Evolutionary conservation across 2,329 filamentous ascomycete genomes (phyloP), one percentile per base, ranked within the genome.

Genomic region (Sporothrix brasiliensis): DNA sequence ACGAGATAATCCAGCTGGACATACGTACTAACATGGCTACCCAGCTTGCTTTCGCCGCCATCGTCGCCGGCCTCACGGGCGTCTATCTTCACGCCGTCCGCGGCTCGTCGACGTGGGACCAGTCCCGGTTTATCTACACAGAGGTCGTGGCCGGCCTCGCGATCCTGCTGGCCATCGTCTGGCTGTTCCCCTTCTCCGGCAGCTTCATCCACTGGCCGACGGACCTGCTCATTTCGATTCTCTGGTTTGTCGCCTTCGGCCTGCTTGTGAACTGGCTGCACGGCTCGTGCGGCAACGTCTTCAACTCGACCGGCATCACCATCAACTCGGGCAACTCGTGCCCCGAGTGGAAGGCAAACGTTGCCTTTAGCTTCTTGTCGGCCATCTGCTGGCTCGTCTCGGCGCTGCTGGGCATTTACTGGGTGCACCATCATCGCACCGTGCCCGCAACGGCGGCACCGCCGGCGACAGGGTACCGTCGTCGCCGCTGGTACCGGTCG

Each of bases 71-170:
- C 72, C 83, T 93, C 72, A 88, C 89, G 71, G 90, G 89, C 67
- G 78, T 87, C 74, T 91, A 90, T 78, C 86, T 93, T 34, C 84
- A 88, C 77, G 74, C 79, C 3, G 81, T 81, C 67, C 72, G 81
- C 27, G 74, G 81, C 47, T 78, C 82, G 49, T 82, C 83, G 68
- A 79, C 82, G 71, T 89, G 86, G 84, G 80, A 83, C 21, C 80
- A 86, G 52, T 88, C 85, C 49, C 88, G 91, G 70, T 89, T 90
- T 81, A 92, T 94, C 80, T 94, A 92, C 82, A 87, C 90, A 60
- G 87, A 91, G 76, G 87, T 92, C 21, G 84, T 93, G 52, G 89
- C 92, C 2, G 89, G 84, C 24, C 76, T 94, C 21, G 87, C 89
- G 14, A 87, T 93, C 69, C 78, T 94, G 53, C 81, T 92, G n/a